Percentiles rank a stretch among this genome's conserved stretches.
These are phyloP conservation scores for Spergularia bocconei DNA, from an alignment of 148 eudicot genomes.

Conservation along the genomic window DNA sequence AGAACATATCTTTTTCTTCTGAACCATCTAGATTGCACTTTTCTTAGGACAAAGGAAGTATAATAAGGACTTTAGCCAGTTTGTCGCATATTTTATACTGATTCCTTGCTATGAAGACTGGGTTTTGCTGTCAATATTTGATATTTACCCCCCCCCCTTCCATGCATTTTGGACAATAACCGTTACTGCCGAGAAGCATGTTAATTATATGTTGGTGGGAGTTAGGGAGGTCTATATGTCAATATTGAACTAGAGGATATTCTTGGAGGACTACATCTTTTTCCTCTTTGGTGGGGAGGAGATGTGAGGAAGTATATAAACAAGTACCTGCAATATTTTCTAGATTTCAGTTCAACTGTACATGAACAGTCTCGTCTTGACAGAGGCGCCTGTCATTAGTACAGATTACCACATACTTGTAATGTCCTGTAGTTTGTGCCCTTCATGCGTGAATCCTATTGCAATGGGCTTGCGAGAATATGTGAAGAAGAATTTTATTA, in stretches of 20 bases:
- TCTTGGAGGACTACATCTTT: no score
- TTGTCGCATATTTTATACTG: no score
- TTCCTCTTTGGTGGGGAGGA: no score
- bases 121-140: no score
- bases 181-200: background rate
- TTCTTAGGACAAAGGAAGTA: no score
- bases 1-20: no score
- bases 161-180: background rate
- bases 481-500: background rate
- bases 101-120: background rate
- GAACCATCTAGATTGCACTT: no score
- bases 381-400: background rate
- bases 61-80: no score
- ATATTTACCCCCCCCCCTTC: no score
- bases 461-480: background rate
- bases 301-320: no score
- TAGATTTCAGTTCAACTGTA: background rate
- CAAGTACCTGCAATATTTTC: no score
- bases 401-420: constrained; percentile 2
- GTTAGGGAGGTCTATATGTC: background rate
- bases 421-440: background rate
- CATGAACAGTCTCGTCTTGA: background rate
- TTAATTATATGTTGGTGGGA: background rate
- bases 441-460: background rate
- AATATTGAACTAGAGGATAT: background rate